Evolutionary conservation across 805 yeast genomes (phyloP).

Genomic region (Saturnispora hagleri): DNA sequence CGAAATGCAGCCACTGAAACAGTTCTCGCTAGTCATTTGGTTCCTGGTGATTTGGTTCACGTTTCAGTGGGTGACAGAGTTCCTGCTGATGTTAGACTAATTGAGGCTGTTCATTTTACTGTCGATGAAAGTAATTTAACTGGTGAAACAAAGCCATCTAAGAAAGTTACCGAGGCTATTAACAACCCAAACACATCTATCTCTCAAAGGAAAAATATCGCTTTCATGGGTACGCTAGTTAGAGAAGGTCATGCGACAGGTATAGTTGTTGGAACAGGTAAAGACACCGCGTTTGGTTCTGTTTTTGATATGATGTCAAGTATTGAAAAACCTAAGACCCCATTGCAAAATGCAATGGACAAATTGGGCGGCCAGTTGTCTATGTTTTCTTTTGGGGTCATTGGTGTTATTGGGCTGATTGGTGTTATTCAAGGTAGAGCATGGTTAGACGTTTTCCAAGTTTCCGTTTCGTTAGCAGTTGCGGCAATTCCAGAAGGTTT

Average conservation of each 20-base stretch:
- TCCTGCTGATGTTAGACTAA: constrained; percentile 88
- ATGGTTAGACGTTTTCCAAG: constrained; percentile 97
- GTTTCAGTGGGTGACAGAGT: constrained; percentile 90
- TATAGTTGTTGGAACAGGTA: constrained; percentile 83
- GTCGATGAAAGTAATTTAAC: constrained; percentile 93
- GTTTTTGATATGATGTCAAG: constrained; percentile 93
- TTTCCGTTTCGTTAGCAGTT: constrained; percentile 93
- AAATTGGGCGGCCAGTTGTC: constrained; percentile 88
- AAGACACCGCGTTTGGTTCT: constrained; percentile 84
- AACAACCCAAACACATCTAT: constrained; percentile 17
- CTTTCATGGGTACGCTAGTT: constrained; percentile 95
- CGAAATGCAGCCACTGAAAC: constrained; percentile 71
- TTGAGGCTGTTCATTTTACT: constrained; percentile 66
- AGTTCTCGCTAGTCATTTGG: constrained; percentile 79
- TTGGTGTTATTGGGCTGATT: constrained; percentile 83
- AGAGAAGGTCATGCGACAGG: constrained; percentile 95
- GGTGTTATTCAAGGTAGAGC: constrained; percentile 89
- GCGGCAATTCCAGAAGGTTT: constrained; percentile 99
- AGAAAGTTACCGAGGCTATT: constrained; percentile 46
- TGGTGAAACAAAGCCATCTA: constrained; percentile 88
- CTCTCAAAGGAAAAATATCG: constrained; percentile 67
- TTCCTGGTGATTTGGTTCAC: constrained; percentile 92
- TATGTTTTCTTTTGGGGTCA: constrained; percentile 71
- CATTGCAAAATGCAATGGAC: constrained; percentile 92
- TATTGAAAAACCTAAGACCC: constrained; percentile 96